Base-by-base conservation (phyloP, 495 filamentous ascomycete genomes). In the Lophiostoma macrostomum region DNA sequence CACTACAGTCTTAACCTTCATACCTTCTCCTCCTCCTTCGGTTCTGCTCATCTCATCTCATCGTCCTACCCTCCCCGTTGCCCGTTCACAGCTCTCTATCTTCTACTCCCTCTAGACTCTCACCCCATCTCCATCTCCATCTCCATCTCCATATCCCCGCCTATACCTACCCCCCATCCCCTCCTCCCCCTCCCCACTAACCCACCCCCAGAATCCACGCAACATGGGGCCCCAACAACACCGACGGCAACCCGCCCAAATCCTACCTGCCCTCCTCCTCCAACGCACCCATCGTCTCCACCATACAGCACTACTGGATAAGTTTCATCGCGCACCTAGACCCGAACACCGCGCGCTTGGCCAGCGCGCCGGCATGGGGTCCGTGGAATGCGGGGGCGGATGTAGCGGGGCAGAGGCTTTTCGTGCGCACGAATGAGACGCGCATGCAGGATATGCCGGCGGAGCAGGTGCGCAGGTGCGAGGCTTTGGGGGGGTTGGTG, bases 161-260 rank as follows among this genome's bases (percentile, higher is more conserved):
- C n/a, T n/a, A n/a, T n/a, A n/a, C n/a, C n/a, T n/a, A n/a, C n/a
- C n/a, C n/a, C n/a, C n/a, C n/a, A n/a, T n/a, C n/a, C n/a, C n/a
- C n/a, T n/a, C n/a, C n/a, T n/a, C n/a, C n/a, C n/a, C n/a, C n/a
- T n/a, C n/a, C n/a, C n/a, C n/a, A n/a, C n/a, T n/a, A n/a, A n/a
- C n/a, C n/a, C n/a, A n/a, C n/a, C n/a, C n/a, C n/a, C n/a, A n/a
- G n/a, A n/a, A n/a, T 80, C 7, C 72, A 74, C 37, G 80, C 83
- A 0, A 79, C 88, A 32, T 88, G 79, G 75, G 78, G 77, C 2
- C 74, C 73, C 0, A 52, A 72, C 11, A 67, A 78, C 60, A 68
- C 73, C 2, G 68, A 60, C 34, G 63, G 64, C 0, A 54, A 37
- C 0, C 65, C 72, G 12, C 83, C 83, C 3, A 60, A 64, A 12